Evolutionary conservation across 257 asterid genomes (phyloP), one percentile per base, ranked within the genome.

Genomic region (Lycium ferocissimum): DNA sequence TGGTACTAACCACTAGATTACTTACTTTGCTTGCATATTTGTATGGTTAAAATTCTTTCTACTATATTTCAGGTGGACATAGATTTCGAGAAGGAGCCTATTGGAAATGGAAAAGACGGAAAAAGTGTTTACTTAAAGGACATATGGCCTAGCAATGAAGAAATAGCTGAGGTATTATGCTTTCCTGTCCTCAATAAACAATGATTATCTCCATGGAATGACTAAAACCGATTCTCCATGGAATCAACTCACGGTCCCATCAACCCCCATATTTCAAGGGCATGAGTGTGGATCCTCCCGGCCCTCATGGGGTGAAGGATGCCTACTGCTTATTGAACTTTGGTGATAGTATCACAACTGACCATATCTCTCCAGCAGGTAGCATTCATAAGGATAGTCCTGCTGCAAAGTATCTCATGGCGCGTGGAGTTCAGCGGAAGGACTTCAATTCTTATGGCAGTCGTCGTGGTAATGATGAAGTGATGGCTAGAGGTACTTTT

Each of bases 351-450:
- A 94, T 96, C 82, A 96, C 99, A 72, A 94, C 98, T 3, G 99
- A 96, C 75, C 99, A 96, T 85, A 96, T 96, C 76, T 96, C 99
- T 51, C 99, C 99, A 20, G 98, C 98, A 61, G 99, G 99, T 80
- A 94, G 98, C 83, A 94, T 94, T 87, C 97, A 96, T 80, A 96
- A 93, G 84, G 98, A 96, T 71, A 96, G 98, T 84, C 97, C 99
- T 22, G 95, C 99, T 80, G 99, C 99, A 0, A 94, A 91, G 90
- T 94, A 85, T 86, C 91, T 96, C 86, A 85, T 93, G 86, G 98
- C 94, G 51, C 95, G 88, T 61, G 99, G 99, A 9, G 98, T 96
- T 83, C 95, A 96, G 71, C 88, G 95, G n/a, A 94, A 79, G 90
- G 98, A 96, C 85, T 96, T 96, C 87, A 96, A 96, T 89, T 94